phyloP scores from a whole-genome alignment of 345 rosid genomes.

The Arabidopsis suecica region DNA sequence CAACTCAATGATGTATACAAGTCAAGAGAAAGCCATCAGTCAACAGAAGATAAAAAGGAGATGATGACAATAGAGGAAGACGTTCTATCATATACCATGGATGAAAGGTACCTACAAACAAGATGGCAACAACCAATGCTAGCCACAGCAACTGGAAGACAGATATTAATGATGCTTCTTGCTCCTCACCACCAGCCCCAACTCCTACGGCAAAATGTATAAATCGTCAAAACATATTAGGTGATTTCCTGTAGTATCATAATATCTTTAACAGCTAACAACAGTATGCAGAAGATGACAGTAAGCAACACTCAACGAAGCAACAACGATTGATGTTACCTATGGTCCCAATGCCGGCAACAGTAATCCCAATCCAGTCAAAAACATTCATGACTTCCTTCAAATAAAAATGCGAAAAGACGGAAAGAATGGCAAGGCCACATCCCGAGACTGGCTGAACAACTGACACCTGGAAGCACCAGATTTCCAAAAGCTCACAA shows the following conservation, averaged over 20 bases:
- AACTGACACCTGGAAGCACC: constrained; percentile 73
- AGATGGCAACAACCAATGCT: constrained; percentile 70
- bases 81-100: constrained; percentile 37
- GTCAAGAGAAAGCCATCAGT: constrained; percentile 7
- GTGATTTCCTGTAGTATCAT: constrained; percentile 7
- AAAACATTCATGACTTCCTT: constrained; percentile 90
- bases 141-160: constrained; percentile 84
- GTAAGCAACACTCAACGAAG: constrained; percentile 9
- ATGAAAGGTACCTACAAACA: constrained; percentile 97
- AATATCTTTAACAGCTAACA: neutral
- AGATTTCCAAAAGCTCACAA: constrained; percentile 17
- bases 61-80: constrained; percentile 25
- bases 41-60: constrained; percentile 7
- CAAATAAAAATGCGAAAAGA: constrained; percentile 93
- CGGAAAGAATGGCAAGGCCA: constrained; percentile 91
- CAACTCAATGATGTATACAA: neutral
- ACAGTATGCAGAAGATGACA: neutral
- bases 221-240: constrained; percentile 9
- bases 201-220: constrained; percentile 62
- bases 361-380: constrained; percentile 95
- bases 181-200: constrained; percentile 98
- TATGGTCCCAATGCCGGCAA: constrained; percentile 96
- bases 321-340: constrained; percentile 57
- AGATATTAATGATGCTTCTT: constrained; percentile 70
- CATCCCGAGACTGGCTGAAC: constrained; percentile 99